phyloP scores from a whole-genome alignment of 192 early-diverging fungal genomes.

The Lobosporangium transversale region DNA sequence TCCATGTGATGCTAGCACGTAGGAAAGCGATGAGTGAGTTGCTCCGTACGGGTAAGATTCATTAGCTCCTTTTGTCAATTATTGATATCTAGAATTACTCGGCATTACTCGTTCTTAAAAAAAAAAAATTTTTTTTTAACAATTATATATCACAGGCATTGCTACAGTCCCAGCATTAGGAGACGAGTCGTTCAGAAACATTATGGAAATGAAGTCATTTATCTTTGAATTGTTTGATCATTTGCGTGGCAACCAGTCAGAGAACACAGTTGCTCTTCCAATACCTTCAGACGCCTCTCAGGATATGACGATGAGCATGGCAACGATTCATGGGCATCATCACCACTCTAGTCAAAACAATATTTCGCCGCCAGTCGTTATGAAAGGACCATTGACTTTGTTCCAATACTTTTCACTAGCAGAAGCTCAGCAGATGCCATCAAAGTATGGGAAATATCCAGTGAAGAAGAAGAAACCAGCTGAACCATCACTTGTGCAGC shows the following conservation, averaged over 20 bases:
- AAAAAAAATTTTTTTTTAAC: not conserved
- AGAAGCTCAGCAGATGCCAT: constrained; percentile 61
- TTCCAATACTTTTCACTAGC: constrained; percentile 31
- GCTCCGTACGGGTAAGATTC: constrained; percentile 52
- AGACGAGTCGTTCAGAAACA: constrained; percentile 44
- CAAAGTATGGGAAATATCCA: constrained; percentile 66
- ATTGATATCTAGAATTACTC: too few species aligned
- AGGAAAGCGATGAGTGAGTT: constrained; percentile 53
- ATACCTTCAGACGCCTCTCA: constrained; percentile 43
- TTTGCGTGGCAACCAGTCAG: constrained; percentile 30
- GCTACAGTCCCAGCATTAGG: constrained; percentile 36
- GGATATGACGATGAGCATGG: constrained; percentile 43
- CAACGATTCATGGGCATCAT: constrained; percentile 46
- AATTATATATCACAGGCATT: constrained; percentile 30
- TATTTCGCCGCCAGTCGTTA: constrained; percentile 51
- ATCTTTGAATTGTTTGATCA: constrained; percentile 48
- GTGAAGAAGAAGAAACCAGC: constrained; percentile 58
- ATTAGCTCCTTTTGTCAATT: too few species aligned
- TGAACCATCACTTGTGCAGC: constrained; percentile 55
- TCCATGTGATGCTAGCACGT: constrained; percentile 57
- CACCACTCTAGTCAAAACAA: constrained; percentile 58
- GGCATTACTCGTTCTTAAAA: too few species aligned
- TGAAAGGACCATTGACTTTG: constrained; percentile 37
- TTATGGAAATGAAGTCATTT: constrained; percentile 45
- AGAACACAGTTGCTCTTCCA: constrained; percentile 28